Base-by-base conservation (phyloP, 2,329 filamentous ascomycete genomes). In the Podosphaera fusca region DNA sequence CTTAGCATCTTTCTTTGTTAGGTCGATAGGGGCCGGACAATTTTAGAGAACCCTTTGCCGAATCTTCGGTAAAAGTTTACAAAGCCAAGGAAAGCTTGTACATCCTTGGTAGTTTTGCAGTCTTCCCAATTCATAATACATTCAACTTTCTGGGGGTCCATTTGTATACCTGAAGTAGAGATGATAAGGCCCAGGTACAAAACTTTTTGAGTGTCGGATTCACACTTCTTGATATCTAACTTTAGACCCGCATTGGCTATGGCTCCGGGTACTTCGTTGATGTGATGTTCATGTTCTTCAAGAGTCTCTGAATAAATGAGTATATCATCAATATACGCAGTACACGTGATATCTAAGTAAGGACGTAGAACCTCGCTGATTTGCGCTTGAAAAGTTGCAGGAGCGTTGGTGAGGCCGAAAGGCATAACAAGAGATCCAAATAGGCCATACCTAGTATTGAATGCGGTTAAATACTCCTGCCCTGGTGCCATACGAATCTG, bases 261-360 rank as follows among this genome's bases (percentile, higher is more conserved):
- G 21, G 36, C 10, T 54, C 38, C 1, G 14, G 57, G 21, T 2
- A 59, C 51, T 36, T 57, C 54, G 6, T 57, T 4, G 8, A 59
- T n/a, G 35, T 57, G 33, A 33, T 53, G 5, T n/a, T 8, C 14
- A 47, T 59, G 45, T 2, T 57, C 35, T 29, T 34, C 10, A 3
- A 10, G 2, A 1, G 36, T 55, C 12, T 55, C 12, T n/a, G 36
- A 59, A 33, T 57, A 59, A n/a, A 59, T 59, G 8, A 59, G 35
- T 14, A 59, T 57, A 6, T 49, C 45, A 10, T 49, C 45, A 3
- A 49, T 3, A 21, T 49, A 49, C 2, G 45, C 45, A 14, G 52
- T 59, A 29, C 33, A 56, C 38, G 36, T 46, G 1, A 35, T 10
- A 36, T 58, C 34, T 31, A 58, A 38, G 9, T 30, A 51, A 38